phyloP scores from a whole-genome alignment of 169 alveolate species.

The Blepharisma undulans region DNA sequence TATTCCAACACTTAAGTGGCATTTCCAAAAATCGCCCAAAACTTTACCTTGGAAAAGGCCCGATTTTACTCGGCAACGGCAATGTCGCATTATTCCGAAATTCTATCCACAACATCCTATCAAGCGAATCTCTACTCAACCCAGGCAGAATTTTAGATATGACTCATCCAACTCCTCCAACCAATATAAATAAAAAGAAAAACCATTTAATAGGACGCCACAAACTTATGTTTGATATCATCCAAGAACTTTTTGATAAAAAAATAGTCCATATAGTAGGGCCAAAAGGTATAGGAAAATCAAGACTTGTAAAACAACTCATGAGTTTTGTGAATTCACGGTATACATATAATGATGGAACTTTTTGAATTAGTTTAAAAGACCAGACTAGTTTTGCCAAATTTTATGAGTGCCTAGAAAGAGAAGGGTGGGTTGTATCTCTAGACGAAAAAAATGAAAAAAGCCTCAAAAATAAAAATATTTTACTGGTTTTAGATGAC shows the following conservation, averaged over 20 bases:
- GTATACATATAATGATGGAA: not conserved
- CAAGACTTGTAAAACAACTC: not conserved
- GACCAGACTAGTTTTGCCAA: not conserved
- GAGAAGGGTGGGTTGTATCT: conserved; percentile 1
- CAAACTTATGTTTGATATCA: not conserved
- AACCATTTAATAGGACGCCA: conserved; percentile 9
- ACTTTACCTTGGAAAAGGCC: conserved; percentile 6
- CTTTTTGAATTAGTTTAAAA: not conserved
- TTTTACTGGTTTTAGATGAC: conserved; percentile 20
- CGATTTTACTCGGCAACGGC: not conserved
- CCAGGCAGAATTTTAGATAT: not conserved
- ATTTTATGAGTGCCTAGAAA: not conserved
- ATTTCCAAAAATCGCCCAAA: not conserved
- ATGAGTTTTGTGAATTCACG: not conserved
- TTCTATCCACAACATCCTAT: not conserved
- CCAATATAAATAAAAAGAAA: not conserved
- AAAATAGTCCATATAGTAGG: conserved; percentile 3
- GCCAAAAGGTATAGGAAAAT: conserved; percentile 17
- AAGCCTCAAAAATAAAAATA: not conserved
- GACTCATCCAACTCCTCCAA: conserved; percentile 1
- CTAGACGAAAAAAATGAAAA: not conserved
- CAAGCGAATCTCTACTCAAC: not conserved
- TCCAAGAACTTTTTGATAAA: not conserved
- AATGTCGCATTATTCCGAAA: not conserved
- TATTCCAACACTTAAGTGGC: not conserved